phyloP scores from a whole-genome alignment of 805 yeast genomes.

The Candida ponderosae region DNA sequence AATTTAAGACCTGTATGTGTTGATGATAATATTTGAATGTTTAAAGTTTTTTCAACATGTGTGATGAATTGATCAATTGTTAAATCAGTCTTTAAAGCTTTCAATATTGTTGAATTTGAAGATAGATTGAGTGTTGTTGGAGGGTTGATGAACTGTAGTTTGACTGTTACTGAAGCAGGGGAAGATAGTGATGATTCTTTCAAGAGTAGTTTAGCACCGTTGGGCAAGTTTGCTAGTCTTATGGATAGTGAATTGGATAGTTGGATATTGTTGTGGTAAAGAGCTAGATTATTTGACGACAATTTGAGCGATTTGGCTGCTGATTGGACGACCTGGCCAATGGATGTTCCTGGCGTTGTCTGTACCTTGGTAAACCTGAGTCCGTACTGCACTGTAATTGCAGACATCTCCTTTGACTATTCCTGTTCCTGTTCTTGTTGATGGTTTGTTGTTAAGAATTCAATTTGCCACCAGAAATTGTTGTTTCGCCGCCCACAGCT shows the following conservation, averaged over 20 bases:
- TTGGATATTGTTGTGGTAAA: slow-evolving; percentile 22
- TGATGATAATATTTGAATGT: slow-evolving; percentile 9
- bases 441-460: too few species aligned
- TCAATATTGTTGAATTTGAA: slow-evolving; percentile 10
- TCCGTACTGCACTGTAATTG: slow-evolving; percentile 27
- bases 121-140: slow-evolving; percentile 14
- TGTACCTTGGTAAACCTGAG: slow-evolving; percentile 25
- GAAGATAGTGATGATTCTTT: neutral
- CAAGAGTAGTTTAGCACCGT: slow-evolving; percentile 34
- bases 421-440: too few species aligned
- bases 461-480: too few species aligned
- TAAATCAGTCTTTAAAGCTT: slow-evolving; percentile 12
- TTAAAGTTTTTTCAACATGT: slow-evolving; percentile 11
- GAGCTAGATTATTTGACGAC: slow-evolving; percentile 5
- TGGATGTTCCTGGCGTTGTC: slow-evolving; percentile 25
- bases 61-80: slow-evolving; percentile 10
- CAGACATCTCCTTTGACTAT: slow-evolving; percentile 27
- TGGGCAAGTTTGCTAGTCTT: slow-evolving; percentile 34
- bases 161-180: slow-evolving; percentile 17
- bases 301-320: slow-evolving; percentile 31
- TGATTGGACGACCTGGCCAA: slow-evolving; percentile 28
- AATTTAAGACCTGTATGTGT: slow-evolving; percentile 9
- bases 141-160: slow-evolving; percentile 20
- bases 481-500: too few species aligned
- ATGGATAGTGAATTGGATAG: slow-evolving; percentile 34